Evolutionary conservation across 345 rosid species (phyloP), one percentile per base, ranked within the genome.

Genomic region (Corchorus olitorius): DNA sequence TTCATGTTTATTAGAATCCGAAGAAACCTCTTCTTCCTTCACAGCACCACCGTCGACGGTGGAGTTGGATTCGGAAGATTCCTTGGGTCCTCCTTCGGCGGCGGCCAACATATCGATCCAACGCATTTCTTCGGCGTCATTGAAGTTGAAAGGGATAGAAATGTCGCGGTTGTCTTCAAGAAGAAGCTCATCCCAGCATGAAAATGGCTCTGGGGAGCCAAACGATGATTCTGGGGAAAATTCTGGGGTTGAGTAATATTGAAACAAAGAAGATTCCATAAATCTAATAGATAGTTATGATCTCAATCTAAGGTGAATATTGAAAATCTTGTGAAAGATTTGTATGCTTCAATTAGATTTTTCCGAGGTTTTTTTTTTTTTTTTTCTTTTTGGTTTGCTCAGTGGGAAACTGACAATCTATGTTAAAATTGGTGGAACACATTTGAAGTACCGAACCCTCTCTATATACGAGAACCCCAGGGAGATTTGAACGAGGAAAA

Each of bases 111-210:
- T 77, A 60, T 86, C 77, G 19, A 85, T 72, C 62, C 83, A 81
- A 50, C 76, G 53, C 81, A 82, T 86, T 61, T 87, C 87, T 13
- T 84, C 88, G 14, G 92, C 73, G 81, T 87, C 87, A 66, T 76
- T 67, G 34, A 76, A 64, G 70, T 67, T 77, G 65, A 84, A 87
- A 45, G 80, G 80, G 56, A 88, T 79, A 46, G 83, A 78, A 3
- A 39, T 39, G 15, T 67, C 69, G 74, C 75, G 85, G 22, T 81
- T 27, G 27, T 27, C 27, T 27, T 27, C 63, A 75, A 77, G 70
- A 67, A 82, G 75, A 55, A 78, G 74, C 20, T 81, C 81, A 50
- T 84, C 84, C 90, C 90, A 86, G 17, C 49, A 53, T 35, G 83
- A 75, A 53, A 81, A 79, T 6, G 83, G 86, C 53, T 88, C 86